Evolutionary conservation across 768 basidiomycete species (phyloP), one percentile per base, ranked within the genome.

Genomic region (Termitomyces sp.): DNA sequence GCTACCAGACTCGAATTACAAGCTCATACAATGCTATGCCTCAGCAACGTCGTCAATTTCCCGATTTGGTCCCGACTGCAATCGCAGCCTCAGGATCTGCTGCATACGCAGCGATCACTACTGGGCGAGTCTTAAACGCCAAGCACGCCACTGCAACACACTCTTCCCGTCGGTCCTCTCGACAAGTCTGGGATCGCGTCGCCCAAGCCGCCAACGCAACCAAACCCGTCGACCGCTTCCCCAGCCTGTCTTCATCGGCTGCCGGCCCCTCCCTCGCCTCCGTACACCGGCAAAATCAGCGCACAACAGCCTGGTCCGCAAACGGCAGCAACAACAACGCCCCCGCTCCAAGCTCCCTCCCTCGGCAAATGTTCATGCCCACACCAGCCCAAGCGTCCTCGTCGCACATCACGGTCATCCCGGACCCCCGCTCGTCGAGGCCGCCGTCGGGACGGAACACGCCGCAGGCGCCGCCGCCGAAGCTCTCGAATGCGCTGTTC

Each of bases 41-140:
- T 29, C 60, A 94, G 90, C 89, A 91, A 85, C 87, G 86, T 20
- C 83, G 85, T 67, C 85, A 93, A 63, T 93, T 94, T 74, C 93
- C 94, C 0, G 87, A 92, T 50, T 78, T 94, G 5, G 69, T 78
- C 0, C 85, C 87, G 4, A 75, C 78, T 3, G 69, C 81, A 3
- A 68, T 79, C 0, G 86, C 59, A 47, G 18, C 57, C 9, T 37
- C 62, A 22, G 59, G 88, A 9, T 74, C 83, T 0, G 85, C 45
- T 37, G 47, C 84, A 45, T 95, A 89, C 62, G 86, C 92, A 0
- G 88, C 86, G 0, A 88, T 94, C 60, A 78, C 91, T 4, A 84
- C 86, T 26, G 93, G 92, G 5, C 85, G 90, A 3, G 87, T 93
- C 34, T 76, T 97, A 56, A 91, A 89, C 63, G 90, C 87, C 36